Base-by-base conservation (phyloP, 257 asterid genomes). In the Rubia yunnanensis region DNA sequence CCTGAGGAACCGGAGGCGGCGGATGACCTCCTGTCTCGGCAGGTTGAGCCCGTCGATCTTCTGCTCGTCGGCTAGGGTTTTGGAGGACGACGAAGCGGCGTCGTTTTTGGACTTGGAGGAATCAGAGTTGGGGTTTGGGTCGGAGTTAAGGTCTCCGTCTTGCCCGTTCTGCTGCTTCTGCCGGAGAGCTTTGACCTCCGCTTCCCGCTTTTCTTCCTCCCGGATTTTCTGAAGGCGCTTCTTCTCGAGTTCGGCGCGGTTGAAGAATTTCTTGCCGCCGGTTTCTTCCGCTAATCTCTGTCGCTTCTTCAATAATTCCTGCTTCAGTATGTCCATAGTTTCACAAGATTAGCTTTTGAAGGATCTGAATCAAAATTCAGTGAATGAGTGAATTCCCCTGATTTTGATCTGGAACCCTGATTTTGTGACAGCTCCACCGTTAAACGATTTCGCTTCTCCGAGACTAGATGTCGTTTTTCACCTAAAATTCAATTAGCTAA, bases 211-310 rank as follows among this genome's bases (percentile, higher is more conserved):
- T 54, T 92, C 96, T 75, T 87, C 95, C 67, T 92, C 98, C 1
- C 92, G 89, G 62, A 92, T 71, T 32, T 87, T 84, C 79, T 87
- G 99, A 64, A 88, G 81, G 65, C 96, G 96, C 62, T 80, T 86
- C 83, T 92, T 87, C 76, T 92, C 99, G 82, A 86, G 76, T 61
- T 92, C 97, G 22, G 95, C 86, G n/a, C 99, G 95, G 78, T 90
- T 92, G 86, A 87, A 89, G 34, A 72, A 28, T 41, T 88, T 90
- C 70, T 81, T 86, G 3, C 96, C 92, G 59, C 96, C 96, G 35
- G 66, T 71, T 32, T 86, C 86, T 76, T 84, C 84, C 31, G 83
- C 72, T 28, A 87, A 81, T 70, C 79, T 76, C 53, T 88, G 78
- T 30, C 94, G 82, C n/a, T 85, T 85, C 82, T 77, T 86, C 79